A percentile compares a stretch with the other conserved stretches of the same genome.
phyloP scores from a whole-genome alignment of 495 filamentous ascomycete genomes.

The Mycothermus thermophilus region DNA sequence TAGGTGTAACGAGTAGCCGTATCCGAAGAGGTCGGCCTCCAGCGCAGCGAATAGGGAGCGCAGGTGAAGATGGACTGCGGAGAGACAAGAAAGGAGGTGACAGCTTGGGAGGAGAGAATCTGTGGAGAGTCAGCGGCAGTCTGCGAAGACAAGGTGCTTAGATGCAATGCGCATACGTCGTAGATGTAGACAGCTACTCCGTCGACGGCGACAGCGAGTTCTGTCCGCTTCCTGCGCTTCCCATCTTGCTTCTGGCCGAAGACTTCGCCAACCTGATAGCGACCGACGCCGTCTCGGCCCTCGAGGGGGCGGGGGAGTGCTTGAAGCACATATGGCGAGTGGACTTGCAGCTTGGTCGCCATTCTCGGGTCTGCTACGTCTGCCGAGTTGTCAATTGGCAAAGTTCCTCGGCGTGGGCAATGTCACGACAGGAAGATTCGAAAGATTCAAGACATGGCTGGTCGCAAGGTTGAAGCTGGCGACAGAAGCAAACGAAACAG shows the following conservation, averaged over 20 bases:
- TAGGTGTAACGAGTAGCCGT: conserved; percentile 62
- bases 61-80: conserved; percentile 69
- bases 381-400: too few relatives aligned
- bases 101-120: conserved; percentile 65
- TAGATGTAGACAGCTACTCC: conserved; percentile 87
- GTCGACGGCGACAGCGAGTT: conserved; percentile 76
- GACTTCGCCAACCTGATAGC: conserved; percentile 54
- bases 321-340: conserved; percentile 48
- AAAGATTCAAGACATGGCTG: conserved; percentile 8
- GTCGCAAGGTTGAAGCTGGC: conserved; percentile 1
- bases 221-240: conserved; percentile 72
- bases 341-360: conserved; percentile 40
- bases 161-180: conserved; percentile 44
- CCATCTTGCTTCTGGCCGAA: conserved; percentile 50
- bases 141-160: neutral
- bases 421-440: neutral
- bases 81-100: conserved; percentile 75
- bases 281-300: conserved; percentile 33
- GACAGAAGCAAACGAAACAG: conserved; percentile 2
- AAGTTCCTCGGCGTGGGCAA: too few relatives aligned
- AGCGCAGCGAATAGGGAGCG: conserved; percentile 59
- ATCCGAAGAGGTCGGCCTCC: conserved; percentile 36
- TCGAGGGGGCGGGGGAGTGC: conserved; percentile 53
- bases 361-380: too few relatives aligned
- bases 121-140: conserved; percentile 23